These are phyloP conservation scores for Paecilomyces variotii DNA, from an alignment of 2,329 filamentous ascomycete species.

Conservation along the genomic window DNA sequence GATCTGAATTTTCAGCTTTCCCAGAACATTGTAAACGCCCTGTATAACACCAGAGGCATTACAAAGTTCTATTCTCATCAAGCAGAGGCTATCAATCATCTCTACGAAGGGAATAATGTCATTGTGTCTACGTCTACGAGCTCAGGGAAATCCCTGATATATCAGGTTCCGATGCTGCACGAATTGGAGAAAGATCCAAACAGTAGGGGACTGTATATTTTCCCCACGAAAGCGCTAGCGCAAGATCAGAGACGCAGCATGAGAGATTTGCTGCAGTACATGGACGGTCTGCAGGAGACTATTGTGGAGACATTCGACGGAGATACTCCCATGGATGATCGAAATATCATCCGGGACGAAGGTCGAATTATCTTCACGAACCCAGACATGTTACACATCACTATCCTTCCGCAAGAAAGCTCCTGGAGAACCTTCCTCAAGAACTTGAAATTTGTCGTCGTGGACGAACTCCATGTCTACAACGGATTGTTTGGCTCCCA, in stretches of 20 bases:
- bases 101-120: slow-evolving; percentile 74
- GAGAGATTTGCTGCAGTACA: slow-evolving; percentile 72
- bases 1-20: slow-evolving; percentile 80
- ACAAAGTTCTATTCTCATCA: slow-evolving; percentile 85
- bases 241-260: slow-evolving; percentile 89
- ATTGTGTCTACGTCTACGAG: slow-evolving; percentile 93
- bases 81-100: slow-evolving; percentile 81
- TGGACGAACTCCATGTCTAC: slow-evolving; percentile 90
- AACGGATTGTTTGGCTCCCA: slow-evolving; percentile 92
- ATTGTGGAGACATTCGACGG: slow-evolving; percentile 93
- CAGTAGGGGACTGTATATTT: slow-evolving; percentile 91
- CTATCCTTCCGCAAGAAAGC: slow-evolving; percentile 85
- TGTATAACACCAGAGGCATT: slow-evolving; percentile 88
- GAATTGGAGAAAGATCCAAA: slow-evolving; percentile 69
- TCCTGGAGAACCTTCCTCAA: slow-evolving; percentile 82
- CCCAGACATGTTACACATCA: slow-evolving; percentile 94
- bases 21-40: slow-evolving; percentile 85
- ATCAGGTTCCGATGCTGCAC: slow-evolving; percentile 86
- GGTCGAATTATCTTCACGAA: slow-evolving; percentile 95
- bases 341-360: slow-evolving; percentile 75
- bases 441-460: slow-evolving; percentile 83
- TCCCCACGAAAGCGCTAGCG: slow-evolving; percentile 91
- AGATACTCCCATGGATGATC: slow-evolving; percentile 74
- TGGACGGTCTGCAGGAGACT: slow-evolving; percentile 65
- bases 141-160: slow-evolving; percentile 96